These are phyloP conservation scores for Xylaria sp. DNA, from an alignment of 2,329 filamentous ascomycete species.

Conservation along the genomic window DNA sequence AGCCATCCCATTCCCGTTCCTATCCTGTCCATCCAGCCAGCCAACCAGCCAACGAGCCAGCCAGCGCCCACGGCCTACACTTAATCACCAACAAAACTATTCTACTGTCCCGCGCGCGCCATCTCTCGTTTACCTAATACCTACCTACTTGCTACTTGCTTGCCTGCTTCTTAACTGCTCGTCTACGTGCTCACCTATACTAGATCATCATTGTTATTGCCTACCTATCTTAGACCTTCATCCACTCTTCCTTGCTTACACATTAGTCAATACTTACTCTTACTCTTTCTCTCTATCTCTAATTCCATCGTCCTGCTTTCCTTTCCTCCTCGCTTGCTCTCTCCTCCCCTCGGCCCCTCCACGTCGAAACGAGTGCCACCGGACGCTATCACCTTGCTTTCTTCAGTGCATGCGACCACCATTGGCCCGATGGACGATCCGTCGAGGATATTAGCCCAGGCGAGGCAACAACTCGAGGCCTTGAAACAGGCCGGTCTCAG, in stretches of 20 bases:
- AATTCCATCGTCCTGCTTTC: not conserved
- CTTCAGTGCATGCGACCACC: slow-evolving; percentile 17
- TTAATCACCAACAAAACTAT: not conserved
- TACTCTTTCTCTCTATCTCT: not conserved
- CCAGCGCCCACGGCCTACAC: slow-evolving; percentile 20
- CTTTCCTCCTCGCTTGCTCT: not conserved
- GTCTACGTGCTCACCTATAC: not conserved
- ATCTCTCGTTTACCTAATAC: slow-evolving; percentile 20
- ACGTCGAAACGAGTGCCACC: slow-evolving; percentile 13
- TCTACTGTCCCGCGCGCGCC: slow-evolving; percentile 15
- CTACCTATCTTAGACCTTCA: not conserved
- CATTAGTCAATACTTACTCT: not conserved
- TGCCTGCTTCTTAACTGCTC: slow-evolving; percentile 2
- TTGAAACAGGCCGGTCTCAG: slow-evolving; percentile 51
- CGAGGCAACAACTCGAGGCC: slow-evolving; percentile 50
- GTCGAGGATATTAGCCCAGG: slow-evolving; percentile 49
- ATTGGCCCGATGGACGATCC: slow-evolving; percentile 47
- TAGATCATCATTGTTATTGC: not conserved
- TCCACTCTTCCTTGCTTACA: not conserved
- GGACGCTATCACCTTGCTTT: not conserved
- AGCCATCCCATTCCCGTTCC: not conserved
- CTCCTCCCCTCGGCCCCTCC: not conserved
- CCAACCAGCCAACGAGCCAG: not conserved
- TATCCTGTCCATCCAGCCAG: no score
- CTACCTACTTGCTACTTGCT: not conserved